These are phyloP conservation scores for Xylaria curta DNA, from an alignment of 495 filamentous ascomycete species.

Conservation along the genomic window DNA sequence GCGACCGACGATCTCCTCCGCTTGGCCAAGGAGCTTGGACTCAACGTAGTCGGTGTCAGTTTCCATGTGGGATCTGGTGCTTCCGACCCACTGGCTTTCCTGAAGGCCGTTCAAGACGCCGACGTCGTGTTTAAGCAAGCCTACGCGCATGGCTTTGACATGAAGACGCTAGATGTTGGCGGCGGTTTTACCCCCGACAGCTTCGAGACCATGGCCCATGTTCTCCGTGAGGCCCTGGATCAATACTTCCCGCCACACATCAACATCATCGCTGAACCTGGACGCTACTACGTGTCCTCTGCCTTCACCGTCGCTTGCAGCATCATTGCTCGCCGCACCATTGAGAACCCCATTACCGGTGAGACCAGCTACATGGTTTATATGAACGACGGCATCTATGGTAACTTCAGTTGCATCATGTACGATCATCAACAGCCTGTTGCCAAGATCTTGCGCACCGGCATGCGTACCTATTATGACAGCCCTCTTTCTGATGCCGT, in stretches of 20 bases:
- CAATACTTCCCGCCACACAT: conserved; percentile 84
- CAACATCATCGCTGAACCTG: conserved; percentile 93
- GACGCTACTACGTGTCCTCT: conserved; percentile 90
- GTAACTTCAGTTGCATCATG: conserved; percentile 98
- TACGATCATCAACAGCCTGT: conserved; percentile 96
- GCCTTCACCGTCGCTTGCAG: conserved; percentile 94
- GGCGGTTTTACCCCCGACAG: conserved; percentile 88
- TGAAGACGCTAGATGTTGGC: conserved; percentile 91
- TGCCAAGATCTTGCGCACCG: conserved; percentile 76
- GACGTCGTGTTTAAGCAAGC: conserved; percentile 91
- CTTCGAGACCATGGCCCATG: conserved; percentile 87
- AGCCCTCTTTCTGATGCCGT: conserved; percentile 44
- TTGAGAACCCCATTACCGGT: conserved; percentile 59
- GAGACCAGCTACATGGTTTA: conserved; percentile 89
- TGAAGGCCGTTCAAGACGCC: conserved; percentile 88
- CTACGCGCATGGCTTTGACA: conserved; percentile 71
- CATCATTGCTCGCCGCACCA: conserved; percentile 92
- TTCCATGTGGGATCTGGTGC: conserved; percentile 98
- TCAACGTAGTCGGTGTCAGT: conserved; percentile 95
- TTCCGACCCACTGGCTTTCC: conserved; percentile 84
- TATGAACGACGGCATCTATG: conserved; percentile 95
- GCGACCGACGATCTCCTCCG: conserved; percentile 76
- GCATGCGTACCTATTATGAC: conserved; percentile 58
- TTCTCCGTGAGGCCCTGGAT: conserved; percentile 81
- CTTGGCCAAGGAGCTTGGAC: conserved; percentile 82